Evolutionary conservation across 2,329 filamentous ascomycete genomes (phyloP), one percentile per base, ranked within the genome.

Genomic region (Coccinonectria pachysandricola): DNA sequence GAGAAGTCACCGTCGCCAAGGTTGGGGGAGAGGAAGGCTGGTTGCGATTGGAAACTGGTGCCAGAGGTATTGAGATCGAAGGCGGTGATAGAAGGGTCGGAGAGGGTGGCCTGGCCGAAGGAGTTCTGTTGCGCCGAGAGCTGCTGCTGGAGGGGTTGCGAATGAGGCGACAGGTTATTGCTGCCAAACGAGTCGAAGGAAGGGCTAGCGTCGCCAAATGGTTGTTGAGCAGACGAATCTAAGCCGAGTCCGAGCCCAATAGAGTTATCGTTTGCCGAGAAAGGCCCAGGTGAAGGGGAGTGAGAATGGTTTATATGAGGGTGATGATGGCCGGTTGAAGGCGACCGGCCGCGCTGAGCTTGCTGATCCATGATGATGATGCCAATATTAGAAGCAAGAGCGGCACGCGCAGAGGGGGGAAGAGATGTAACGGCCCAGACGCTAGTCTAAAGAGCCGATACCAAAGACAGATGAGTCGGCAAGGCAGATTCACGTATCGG

Each of bases 221-320:
- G 46, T 30, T 59, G 57, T 4, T 50, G 50, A 21, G 40, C 42
- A 21, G 43, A 60, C 45, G 65, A 60, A 50, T 77, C 68, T 42
- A 77, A 57, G 37, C 57, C 68, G 46, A 79, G 63, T 48, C 71
- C 72, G 40, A 76, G 61, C 44, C 66, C 66, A 43, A 65, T 59
- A 27, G 59, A 61, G 43, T 54, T 46, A 31, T 64, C 55, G 48
- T 63, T 62, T 23, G 49, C 37, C 49, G 64, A 59, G 50, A 65
- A 61, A 46, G 67, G 70, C 43, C 62, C 62, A 54, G 68, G 69
- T 49, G 73, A 72, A 44, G 74, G 71, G 45, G 75, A 78, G 54
- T 73, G 74, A 41, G 61, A 68, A 53, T 74, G 72, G 53, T 68
- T 79, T 77, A 80, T 78, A 75, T 74, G 65, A 60, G 62, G 52